Conservation (phyloP, 1,284 basidiomycete genomes). For the Tylopilus orsonianus region DNA sequence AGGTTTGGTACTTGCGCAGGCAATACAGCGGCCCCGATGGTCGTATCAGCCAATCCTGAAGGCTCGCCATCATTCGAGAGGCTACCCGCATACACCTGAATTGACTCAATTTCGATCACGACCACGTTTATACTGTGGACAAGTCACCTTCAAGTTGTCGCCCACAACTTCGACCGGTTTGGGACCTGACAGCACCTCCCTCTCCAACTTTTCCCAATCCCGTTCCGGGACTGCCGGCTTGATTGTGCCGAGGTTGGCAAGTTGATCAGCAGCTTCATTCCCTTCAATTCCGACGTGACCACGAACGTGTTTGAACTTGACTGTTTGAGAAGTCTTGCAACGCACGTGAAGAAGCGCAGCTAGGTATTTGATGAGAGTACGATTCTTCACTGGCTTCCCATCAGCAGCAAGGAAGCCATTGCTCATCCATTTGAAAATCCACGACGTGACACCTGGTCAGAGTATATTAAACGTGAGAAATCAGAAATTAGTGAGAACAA, state of each 20-base stretch:
- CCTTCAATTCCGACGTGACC: slow-evolving; percentile 72
- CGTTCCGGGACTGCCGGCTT: slow-evolving; percentile 44
- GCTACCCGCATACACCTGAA: slow-evolving; percentile 26
- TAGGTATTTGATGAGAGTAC: slow-evolving; percentile 61
- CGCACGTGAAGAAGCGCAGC: slow-evolving; percentile 53
- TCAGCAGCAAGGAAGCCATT: slow-evolving; percentile 50
- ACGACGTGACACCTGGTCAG: slow-evolving; percentile 55
- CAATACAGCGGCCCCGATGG: neutral
- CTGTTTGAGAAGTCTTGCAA: slow-evolving; percentile 46
- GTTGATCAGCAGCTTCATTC: slow-evolving; percentile 76
- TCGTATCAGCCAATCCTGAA: slow-evolving; percentile 4
- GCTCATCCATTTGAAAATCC: slow-evolving; percentile 62
- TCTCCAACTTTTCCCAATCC: slow-evolving; percentile 49
- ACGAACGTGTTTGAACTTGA: slow-evolving; percentile 63
- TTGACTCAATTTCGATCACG: slow-evolving; percentile 8
- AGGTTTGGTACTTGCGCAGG: slow-evolving; percentile 1
- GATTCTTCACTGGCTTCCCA: slow-evolving; percentile 65
- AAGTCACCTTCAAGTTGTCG: slow-evolving; percentile 24
- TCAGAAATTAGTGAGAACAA: slow-evolving; percentile 12
- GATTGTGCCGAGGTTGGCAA: slow-evolving; percentile 58
- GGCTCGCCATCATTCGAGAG: slow-evolving; percentile 16
- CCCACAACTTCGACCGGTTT: neutral
- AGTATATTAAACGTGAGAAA: slow-evolving; percentile 6
- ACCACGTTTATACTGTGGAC: neutral
- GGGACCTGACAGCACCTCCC: slow-evolving; percentile 13